Evolutionary conservation across 139 green algal species (phyloP), one percentile per base, ranked within the genome.

Genomic region (Raphidocelis subcapitata): DNA sequence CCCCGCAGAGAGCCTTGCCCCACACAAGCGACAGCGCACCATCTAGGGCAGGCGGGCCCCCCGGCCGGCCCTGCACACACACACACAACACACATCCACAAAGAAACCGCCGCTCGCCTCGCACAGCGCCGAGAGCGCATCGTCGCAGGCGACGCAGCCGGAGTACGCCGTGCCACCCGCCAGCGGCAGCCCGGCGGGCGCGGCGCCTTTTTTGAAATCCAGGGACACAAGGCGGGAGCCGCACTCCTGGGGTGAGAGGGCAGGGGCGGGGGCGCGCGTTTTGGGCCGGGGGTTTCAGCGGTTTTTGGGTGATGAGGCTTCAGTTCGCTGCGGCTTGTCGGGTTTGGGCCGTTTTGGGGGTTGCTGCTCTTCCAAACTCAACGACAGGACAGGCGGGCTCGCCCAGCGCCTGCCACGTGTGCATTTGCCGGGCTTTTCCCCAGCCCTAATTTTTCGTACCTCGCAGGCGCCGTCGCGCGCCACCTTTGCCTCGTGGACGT

Each of bases 81-180:
- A 23, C 31, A 15, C 10, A 36, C 51, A n/a, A n/a, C n/a, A 51
- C 31, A 21, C 3, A 28, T 49, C 29, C 65, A 31, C 47, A 28
- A 35, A 51, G 2, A 20, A 26, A 56, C 49, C 24, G 33, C 10
- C 23, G 12, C 35, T 0, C 47, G 70, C 72, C 73, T 93, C 73
- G 29, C 82, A 90, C 56, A 88, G 62, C 37, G 57, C 73, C 8
- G 61, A 56, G 33, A 95, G 64, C 32, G 85, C 26, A 26, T 92
- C 86, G 65, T 95, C 86, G 57, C 90, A 95, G 36, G 87, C 69
- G 1, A 93, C 55, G 64, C 91, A 95, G 20, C 67, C 83, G 24
- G 62, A 72, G 59, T 70, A 72, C 52, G 67, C 56, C n/a, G 78
- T 83, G 23, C 31, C 49, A 3, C 54, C 65, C 66, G 65, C 46